Percentiles rank a stretch among this genome's conserved stretches.
Evolutionary conservation across 2,329 filamentous ascomycete genomes (phyloP).

Genomic region (Talaromyces albobiverticillius): DNA sequence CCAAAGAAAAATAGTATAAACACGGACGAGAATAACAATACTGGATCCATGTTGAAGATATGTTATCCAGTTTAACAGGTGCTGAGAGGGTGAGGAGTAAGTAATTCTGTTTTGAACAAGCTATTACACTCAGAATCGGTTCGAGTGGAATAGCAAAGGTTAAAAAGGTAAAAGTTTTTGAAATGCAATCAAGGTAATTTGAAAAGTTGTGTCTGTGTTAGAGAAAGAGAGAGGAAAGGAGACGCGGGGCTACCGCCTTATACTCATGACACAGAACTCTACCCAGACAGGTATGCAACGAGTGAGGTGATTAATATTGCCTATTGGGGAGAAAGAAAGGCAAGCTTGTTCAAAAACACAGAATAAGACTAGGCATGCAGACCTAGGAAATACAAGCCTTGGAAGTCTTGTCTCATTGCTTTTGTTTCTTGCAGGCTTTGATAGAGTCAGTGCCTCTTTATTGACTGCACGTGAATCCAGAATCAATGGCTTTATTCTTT

Average conservation of each 20-base stretch:
- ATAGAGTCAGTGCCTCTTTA: not conserved
- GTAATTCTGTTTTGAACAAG: not conserved
- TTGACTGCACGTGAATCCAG: not conserved
- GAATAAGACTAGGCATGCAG: too few species aligned
- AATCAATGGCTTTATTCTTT: too few species aligned
- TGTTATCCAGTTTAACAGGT: too few species aligned
- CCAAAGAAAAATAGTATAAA: slow-evolving; percentile 7
- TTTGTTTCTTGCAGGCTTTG: too few species aligned
- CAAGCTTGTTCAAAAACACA: not conserved
- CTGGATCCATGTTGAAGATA: slow-evolving; percentile 4
- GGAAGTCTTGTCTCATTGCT: too few species aligned
- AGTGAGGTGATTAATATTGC: not conserved
- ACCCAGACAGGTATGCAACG: not conserved
- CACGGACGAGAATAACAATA: not conserved
- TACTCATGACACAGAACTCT: not conserved
- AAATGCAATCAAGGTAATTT: too few species aligned
- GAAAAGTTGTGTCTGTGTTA: not conserved
- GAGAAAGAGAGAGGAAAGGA: not conserved
- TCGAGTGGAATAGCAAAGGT: too few species aligned
- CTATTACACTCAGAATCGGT: not conserved
- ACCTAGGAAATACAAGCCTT: too few species aligned
- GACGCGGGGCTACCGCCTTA: not conserved
- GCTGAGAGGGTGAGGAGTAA: not conserved
- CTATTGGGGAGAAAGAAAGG: too few species aligned
- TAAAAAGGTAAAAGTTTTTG: too few species aligned